Evolutionary conservation across 768 basidiomycete genomes (phyloP), one percentile per base, ranked within the genome.

Genomic region (Auriscalpium microsporum): DNA sequence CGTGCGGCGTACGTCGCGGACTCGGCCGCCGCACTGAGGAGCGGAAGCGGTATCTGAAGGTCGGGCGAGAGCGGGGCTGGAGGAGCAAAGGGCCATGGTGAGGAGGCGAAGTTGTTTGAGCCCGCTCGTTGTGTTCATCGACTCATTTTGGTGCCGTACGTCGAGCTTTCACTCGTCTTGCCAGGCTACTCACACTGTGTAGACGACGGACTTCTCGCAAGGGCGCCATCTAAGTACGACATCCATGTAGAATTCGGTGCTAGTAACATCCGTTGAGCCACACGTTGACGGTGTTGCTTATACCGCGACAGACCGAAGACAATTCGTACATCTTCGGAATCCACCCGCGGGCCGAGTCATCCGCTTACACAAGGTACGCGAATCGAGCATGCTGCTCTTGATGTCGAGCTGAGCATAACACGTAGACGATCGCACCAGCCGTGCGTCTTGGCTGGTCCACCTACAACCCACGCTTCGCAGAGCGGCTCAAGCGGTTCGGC

Each of bases 301-400:
- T 55, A 13, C 49, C n/a, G 11, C 34, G 7, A 10, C 23, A 85
- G 82, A 90, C 86, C 53, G 88, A 91, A 72, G 89, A 92, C 62
- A 89, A 90, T 68, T 88, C 90, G 4, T 90, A 90, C 68, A 83
- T 80, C 68, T 87, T 88, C 72, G n/a, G n/a, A n/a, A n/a, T n/a
- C n/a, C n/a, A n/a, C n/a, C n/a, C n/a, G n/a, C 72, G 67, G 90
- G 90, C 3, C 81, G 90, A 34, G 90, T 94, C 45, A 81, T 94
- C 56, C 84, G 89, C 3, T 70, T 93, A 93, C 64, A 84, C 38
- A 90, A 89, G 80, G 84, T 80, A 48, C 37, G 58, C 28, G 16
- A 8, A 13, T 40, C 19, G 11, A 36, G 45, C 37, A 14, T 8
- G 7, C 14, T 23, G n/a, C 14, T 55, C 19, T 21, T 55, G 34